Evolutionary conservation across 1,284 basidiomycete species (phyloP), one percentile per base, ranked within the genome.

Genomic region (Volvariella volvacea): DNA sequence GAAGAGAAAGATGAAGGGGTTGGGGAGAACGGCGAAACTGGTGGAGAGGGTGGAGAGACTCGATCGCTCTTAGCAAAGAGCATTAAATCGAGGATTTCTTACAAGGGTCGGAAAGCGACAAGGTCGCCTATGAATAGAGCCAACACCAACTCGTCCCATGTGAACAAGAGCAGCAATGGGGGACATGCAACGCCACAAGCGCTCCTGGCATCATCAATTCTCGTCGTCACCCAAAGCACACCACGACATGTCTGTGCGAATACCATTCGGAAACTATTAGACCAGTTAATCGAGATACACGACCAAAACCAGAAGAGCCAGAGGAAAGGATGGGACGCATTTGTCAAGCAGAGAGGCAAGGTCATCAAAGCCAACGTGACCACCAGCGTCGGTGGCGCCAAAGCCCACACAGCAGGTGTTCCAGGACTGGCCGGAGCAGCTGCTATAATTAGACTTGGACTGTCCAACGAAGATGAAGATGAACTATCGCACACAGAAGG

Each of bases 251-350:
- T 76, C 4, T 88, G 85, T 51, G 76, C 82, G 1, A 80, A 84
- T 52, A 91, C 86, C 2, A 79, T 97, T 32, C 80, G 85, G 8
- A 68, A 68, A 14, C 68, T 97, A 16, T 72, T 99, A 1, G 74
- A 78, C n/a, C 80, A 90, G 60, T 73, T 98, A 31, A 92, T 81
- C 1, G 79, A 80, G 47, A 86, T 93, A 40, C 93, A 98, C 57
- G 92, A 98, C 55, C 65, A 78, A 50, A 80, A 84, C 43, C 93
- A 99, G 58, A 66, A 71, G 4, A 65, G 74, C 8, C 84, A 84
- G 50, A 74, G 84, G 48, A 79, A 80, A 47, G 85, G 88, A 45
- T 99, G 96, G 95, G 92, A 96, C 53, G 72, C 69, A 0, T 97
- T 96, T 61, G 78, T 98, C 14, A 80, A 76, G 50, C 79, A 79